A percentile compares a stretch with the other conserved stretches of the same genome.
phyloP scores from a whole-genome alignment of 2,329 filamentous ascomycete species.

The Biscogniauxia mediterranea region DNA sequence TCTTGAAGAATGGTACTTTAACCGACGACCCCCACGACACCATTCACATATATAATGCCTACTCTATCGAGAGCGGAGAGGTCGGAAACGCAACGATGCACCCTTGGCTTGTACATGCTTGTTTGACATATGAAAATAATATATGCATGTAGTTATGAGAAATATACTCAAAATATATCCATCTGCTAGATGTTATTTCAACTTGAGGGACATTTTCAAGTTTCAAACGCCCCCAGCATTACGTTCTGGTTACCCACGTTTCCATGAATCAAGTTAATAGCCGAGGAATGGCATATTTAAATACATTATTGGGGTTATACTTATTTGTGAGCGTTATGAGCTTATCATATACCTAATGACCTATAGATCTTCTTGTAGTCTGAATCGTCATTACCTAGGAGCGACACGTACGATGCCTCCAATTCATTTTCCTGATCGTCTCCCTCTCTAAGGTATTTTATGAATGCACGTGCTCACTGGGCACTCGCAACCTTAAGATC shows the following conservation, averaged over 20 bases:
- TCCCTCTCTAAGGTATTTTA: slow-evolving; percentile 15
- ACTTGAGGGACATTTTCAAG: too few relatives aligned
- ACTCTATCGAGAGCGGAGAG: slow-evolving; percentile 1
- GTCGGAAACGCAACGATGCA: slow-evolving; percentile 16
- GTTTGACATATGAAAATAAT: too few relatives aligned
- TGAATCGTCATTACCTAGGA: slow-evolving; percentile 26
- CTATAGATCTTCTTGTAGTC: slow-evolving; percentile 31
- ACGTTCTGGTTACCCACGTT: not conserved
- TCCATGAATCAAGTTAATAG: not conserved
- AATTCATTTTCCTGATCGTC: slow-evolving; percentile 24
- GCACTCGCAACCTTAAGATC: slow-evolving; percentile 22
- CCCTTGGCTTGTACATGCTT: too few relatives aligned
- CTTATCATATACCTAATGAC: slow-evolving; percentile 19
- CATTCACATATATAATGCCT: not conserved
- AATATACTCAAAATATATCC: too few relatives aligned
- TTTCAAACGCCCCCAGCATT: too few relatives aligned
- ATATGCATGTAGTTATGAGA: too few relatives aligned
- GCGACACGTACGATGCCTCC: slow-evolving; percentile 32
- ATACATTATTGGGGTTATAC: slow-evolving; percentile 36
- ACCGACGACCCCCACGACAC: not conserved
- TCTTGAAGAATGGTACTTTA: slow-evolving; percentile 8
- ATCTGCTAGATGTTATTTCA: too few relatives aligned
- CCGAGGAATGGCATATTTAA: slow-evolving; percentile 22
- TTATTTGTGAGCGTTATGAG: slow-evolving; percentile 28
- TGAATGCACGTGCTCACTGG: slow-evolving; percentile 21